Percentiles rank a stretch among this genome's conserved stretches.
These are phyloP conservation scores for Neurospora sp. DNA, from an alignment of 2,329 filamentous ascomycete genomes.

Conservation along the genomic window DNA sequence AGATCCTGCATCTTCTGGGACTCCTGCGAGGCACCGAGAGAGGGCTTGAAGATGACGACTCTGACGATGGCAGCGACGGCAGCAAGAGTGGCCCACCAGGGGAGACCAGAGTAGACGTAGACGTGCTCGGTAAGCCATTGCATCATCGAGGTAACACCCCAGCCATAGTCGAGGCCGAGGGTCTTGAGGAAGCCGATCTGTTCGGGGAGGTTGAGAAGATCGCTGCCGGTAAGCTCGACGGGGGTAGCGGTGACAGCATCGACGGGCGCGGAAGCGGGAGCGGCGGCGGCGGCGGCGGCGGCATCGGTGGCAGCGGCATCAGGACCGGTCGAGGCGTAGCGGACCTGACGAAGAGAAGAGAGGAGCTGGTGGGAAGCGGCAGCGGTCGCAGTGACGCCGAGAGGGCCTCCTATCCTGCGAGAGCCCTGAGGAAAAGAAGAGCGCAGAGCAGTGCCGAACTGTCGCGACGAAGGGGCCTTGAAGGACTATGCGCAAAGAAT, in stretches of 20 bases:
- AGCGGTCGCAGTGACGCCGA: conserved; percentile 8
- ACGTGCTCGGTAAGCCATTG: conserved; percentile 73
- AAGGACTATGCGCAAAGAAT: conserved; percentile 9
- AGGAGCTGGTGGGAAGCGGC: conserved; percentile 11
- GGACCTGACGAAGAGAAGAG: conserved; percentile 13
- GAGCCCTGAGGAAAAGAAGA: conserved; percentile 1
- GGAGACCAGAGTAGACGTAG: conserved; percentile 63
- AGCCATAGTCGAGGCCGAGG: conserved; percentile 81
- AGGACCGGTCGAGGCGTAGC: conserved; percentile 20
- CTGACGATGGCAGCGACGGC: conserved; percentile 57
- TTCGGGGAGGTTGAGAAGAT: conserved; percentile 55
- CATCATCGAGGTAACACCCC: conserved; percentile 62
- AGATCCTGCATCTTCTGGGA: conserved; percentile 52
- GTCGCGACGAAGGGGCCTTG: conserved; percentile 9
- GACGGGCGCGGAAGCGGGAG: conserved; percentile 8
- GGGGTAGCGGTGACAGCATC: conserved; percentile 17
- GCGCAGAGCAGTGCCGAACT: conserved; percentile 22
- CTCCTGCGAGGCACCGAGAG: conserved; percentile 50
- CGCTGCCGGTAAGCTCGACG: conserved; percentile 24
- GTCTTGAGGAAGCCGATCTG: conserved; percentile 72
- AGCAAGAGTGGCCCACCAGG: conserved; percentile 74
- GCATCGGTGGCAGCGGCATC: conserved; percentile 1
- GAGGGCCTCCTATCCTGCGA: conserved; percentile 15
- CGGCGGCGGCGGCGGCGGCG: conserved; percentile 8
- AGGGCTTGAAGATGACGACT: conserved; percentile 53